Evolutionary conservation across 1,139 yeast species (phyloP).

Genomic region (Geotrichum europaeum): DNA sequence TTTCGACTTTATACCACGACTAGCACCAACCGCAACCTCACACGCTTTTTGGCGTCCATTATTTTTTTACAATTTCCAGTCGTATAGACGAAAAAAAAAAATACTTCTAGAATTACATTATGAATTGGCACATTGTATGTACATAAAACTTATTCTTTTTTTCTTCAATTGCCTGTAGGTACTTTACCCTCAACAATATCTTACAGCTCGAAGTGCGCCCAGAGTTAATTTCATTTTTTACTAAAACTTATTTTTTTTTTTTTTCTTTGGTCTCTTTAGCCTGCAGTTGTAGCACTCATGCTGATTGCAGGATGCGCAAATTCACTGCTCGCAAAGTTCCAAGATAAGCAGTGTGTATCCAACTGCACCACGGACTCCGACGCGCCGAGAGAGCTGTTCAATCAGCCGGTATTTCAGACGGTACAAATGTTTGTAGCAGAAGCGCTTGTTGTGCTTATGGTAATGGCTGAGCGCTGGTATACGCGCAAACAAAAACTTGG

Average conservation of each 20-base stretch:
- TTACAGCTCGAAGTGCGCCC: neutral
- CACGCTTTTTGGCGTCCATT: too few relatives aligned
- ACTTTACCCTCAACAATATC: neutral
- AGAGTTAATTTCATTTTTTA: neutral
- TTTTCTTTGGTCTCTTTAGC: slow-evolving; percentile 10
- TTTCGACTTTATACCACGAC: too few relatives aligned
- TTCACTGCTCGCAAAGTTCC: slow-evolving; percentile 68
- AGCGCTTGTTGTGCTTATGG: slow-evolving; percentile 45
- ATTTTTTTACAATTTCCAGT: neutral
- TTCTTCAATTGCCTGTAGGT: neutral
- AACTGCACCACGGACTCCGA: slow-evolving; percentile 43
- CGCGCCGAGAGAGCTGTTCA: slow-evolving; percentile 45
- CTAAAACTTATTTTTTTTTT: neutral
- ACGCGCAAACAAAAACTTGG: neutral
- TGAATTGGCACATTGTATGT: neutral
- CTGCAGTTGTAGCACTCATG: slow-evolving; percentile 32
- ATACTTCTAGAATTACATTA: neutral
- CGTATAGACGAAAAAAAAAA: neutral
- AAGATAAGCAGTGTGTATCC: slow-evolving; percentile 67
- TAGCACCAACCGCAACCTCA: too few relatives aligned
- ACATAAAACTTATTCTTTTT: neutral
- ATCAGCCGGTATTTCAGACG: slow-evolving; percentile 77
- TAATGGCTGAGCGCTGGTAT: neutral
- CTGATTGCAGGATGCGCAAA: slow-evolving; percentile 65
- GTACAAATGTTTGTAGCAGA: slow-evolving; percentile 81